Percentiles rank a stretch among this genome's conserved stretches.
Evolutionary conservation across 2,329 filamentous ascomycete species (phyloP).

Genomic region (Alternaria atra): DNA sequence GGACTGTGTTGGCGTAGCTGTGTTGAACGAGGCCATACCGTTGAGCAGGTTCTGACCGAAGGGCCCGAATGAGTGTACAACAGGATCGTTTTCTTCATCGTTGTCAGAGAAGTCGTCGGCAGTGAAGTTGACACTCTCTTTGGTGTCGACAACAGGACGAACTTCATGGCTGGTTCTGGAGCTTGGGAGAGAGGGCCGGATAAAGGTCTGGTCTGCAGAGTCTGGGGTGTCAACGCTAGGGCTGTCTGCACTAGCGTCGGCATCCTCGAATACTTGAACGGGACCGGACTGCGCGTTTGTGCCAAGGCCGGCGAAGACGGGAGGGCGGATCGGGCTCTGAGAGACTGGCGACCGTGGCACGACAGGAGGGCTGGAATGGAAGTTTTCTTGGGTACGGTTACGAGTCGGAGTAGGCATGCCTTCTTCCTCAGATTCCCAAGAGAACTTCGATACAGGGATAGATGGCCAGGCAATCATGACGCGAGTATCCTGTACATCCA

Average conservation of each 20-base stretch:
- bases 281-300: conserved; percentile 31
- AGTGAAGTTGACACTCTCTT: conserved; percentile 41
- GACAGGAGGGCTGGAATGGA: conserved; percentile 69
- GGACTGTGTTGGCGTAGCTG: conserved; percentile 63
- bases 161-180: conserved; percentile 31
- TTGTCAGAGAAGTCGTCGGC: conserved; percentile 73
- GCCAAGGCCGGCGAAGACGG: conserved; percentile 52
- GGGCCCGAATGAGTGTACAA: conserved; percentile 90
- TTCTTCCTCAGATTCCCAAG: conserved; percentile 68
- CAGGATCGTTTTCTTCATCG: conserved; percentile 93
- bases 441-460: conserved; percentile 62
- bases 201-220: conserved; percentile 42
- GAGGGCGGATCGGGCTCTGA: conserved; percentile 66
- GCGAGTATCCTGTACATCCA: conserved; percentile 92
- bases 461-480: conserved; percentile 90
- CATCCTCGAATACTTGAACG: conserved; percentile 52
- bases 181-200: conserved; percentile 37
- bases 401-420: conserved; percentile 47
- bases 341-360: conserved; percentile 80
- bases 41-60: conserved; percentile 87
- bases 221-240: conserved; percentile 31
- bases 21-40: conserved; percentile 80
- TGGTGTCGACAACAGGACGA: conserved; percentile 22
- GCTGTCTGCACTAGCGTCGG: conserved; percentile 41
- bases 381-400: conserved; percentile 51